A percentile compares a stretch with the other conserved stretches of the same genome.
phyloP scores from a whole-genome alignment of 345 rosid genomes.

The Laguncularia racemosa region DNA sequence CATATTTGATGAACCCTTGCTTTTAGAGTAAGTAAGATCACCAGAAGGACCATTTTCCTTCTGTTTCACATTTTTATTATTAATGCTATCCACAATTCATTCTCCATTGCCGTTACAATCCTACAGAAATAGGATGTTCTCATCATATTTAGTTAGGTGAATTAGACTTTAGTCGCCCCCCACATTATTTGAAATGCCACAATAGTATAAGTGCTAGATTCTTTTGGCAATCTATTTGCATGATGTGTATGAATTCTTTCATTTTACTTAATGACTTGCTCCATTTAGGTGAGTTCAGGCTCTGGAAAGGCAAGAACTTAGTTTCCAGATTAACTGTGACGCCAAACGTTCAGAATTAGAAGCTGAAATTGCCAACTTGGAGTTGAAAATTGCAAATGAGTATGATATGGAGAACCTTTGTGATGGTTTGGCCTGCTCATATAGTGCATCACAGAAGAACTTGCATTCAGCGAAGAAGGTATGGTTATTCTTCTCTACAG shows the following conservation, averaged over 20 bases:
- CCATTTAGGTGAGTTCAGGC: conserved; percentile 22
- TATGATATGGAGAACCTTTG: conserved; percentile 21
- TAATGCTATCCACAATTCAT: too few species aligned
- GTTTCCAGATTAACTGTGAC: conserved; percentile 24
- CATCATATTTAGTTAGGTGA: too few species aligned
- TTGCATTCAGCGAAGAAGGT: conserved; percentile 62
- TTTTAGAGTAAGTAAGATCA: too few species aligned
- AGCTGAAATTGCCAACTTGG: conserved; percentile 34
- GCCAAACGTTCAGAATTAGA: conserved; percentile 38
- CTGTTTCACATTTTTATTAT: too few species aligned
- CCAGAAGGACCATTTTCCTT: too few species aligned
- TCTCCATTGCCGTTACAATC: too few species aligned
- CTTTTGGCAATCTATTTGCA: too few species aligned
- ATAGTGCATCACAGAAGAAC: conserved; percentile 30
- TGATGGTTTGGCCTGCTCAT: conserved; percentile 29
- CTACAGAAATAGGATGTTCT: too few species aligned
- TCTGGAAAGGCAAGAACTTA: conserved; percentile 42
- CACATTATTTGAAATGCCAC: too few species aligned
- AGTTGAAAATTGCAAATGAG: conserved; percentile 31
- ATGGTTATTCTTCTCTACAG: not conserved
- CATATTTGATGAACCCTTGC: too few species aligned
- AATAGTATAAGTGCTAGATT: too few species aligned
- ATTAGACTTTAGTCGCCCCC: too few species aligned
- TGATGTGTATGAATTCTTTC: not conserved
- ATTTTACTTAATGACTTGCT: not conserved